Evolutionary conservation across 2,329 filamentous ascomycete genomes (phyloP).

Genomic region (Cercospora berteroae): DNA sequence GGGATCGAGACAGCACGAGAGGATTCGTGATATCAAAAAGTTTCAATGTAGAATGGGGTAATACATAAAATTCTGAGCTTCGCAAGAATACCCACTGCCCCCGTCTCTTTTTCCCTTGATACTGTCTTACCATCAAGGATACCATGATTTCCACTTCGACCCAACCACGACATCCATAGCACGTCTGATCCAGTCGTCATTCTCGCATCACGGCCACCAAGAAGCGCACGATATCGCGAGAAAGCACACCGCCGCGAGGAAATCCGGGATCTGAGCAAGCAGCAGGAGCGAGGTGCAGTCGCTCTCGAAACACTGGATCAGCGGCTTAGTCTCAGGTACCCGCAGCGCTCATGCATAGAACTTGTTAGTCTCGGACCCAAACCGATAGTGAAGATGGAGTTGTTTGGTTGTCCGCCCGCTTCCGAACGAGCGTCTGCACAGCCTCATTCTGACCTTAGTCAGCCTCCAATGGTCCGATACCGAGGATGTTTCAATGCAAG

Average conservation of each 20-base stretch:
- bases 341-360: not conserved
- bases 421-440: conserved; percentile 6
- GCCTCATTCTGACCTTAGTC: not conserved
- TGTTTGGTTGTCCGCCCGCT: not conserved
- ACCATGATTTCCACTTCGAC: no score
- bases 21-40: not conserved
- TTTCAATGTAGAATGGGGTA: not conserved
- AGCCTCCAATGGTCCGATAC: not conserved
- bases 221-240: no score
- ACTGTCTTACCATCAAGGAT: no score
- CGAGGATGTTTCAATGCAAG: not conserved
- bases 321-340: not conserved
- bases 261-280: no score
- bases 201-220: no score
- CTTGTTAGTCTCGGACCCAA: not conserved
- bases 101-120: no score
- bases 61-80: not conserved
- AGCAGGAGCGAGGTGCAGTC: not conserved
- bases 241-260: no score
- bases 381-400: not conserved
- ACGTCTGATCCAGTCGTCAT: no score
- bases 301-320: not conserved
- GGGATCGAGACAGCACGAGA: not conserved
- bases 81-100: no score
- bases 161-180: no score